phyloP scores from a whole-genome alignment of 768 basidiomycete genomes.

The Tricholoma saponaceum region DNA sequence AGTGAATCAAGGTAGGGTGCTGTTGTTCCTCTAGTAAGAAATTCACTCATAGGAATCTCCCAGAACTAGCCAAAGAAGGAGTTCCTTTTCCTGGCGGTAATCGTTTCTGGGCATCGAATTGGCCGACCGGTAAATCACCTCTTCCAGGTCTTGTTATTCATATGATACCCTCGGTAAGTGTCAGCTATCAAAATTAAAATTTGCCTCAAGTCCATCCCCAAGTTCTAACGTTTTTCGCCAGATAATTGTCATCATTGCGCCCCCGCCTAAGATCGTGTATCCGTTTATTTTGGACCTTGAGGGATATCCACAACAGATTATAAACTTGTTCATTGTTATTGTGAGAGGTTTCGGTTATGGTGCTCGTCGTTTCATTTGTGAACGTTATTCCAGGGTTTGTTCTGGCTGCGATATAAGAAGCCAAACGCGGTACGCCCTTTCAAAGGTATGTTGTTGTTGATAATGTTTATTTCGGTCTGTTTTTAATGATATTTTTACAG shows the following conservation, averaged over 20 bases:
- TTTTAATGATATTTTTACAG: background rate
- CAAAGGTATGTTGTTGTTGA: conserved; percentile 32
- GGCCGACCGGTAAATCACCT: background rate
- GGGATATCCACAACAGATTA: background rate
- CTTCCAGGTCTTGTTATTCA: background rate
- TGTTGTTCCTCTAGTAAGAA: background rate
- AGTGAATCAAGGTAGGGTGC: background rate
- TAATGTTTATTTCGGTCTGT: background rate
- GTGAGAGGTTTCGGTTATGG: background rate
- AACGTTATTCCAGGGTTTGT: conserved; percentile 36
- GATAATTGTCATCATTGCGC: background rate
- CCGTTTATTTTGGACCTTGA: background rate
- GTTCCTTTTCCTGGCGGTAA: background rate
- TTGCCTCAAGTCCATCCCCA: no score
- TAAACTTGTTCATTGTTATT: background rate
- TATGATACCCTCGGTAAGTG: background rate
- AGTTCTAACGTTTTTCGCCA: background rate
- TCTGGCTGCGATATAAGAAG: conserved; percentile 50
- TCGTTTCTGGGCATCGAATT: background rate
- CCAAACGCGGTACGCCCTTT: conserved; percentile 47
- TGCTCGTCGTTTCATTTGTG: background rate
- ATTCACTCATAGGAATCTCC: background rate
- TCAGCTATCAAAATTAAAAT: no score
- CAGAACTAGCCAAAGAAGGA: background rate
- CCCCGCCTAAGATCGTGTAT: background rate